A percentile compares a stretch with the other conserved stretches of the same genome.
These are phyloP conservation scores for Periconia digitata DNA, from an alignment of 2,329 filamentous ascomycete genomes.

Conservation along the genomic window DNA sequence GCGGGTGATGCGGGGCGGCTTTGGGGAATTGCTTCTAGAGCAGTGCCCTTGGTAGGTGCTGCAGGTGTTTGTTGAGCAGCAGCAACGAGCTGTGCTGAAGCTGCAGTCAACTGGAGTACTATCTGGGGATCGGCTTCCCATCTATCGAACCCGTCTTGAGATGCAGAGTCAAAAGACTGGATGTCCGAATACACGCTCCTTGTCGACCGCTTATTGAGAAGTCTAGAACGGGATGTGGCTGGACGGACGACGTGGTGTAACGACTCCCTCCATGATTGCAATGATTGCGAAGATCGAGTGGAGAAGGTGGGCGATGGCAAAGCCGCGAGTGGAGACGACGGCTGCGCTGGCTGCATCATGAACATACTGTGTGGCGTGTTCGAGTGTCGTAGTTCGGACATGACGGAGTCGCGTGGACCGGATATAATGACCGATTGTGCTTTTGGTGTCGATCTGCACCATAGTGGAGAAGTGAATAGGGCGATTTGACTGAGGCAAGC, in stretches of 20 bases:
- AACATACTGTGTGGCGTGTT: slow-evolving; percentile 27
- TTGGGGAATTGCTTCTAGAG: slow-evolving; percentile 71
- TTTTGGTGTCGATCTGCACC: slow-evolving; percentile 21
- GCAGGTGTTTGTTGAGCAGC: background rate
- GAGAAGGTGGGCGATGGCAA: slow-evolving; percentile 42
- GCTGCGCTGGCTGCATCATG: slow-evolving; percentile 23
- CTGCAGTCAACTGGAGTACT: slow-evolving; percentile 27
- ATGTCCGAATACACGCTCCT: slow-evolving; percentile 38
- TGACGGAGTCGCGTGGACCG: slow-evolving; percentile 37
- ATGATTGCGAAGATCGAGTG: slow-evolving; percentile 36
- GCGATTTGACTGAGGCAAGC: slow-evolving; percentile 32
- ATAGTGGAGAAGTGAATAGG: slow-evolving; percentile 32
- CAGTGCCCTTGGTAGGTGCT: slow-evolving; percentile 48
- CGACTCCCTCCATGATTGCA: slow-evolving; percentile 40
- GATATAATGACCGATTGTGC: slow-evolving; percentile 22
- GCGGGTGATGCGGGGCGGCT: slow-evolving; percentile 68
- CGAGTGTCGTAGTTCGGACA: slow-evolving; percentile 35
- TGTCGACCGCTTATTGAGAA: slow-evolving; percentile 36
- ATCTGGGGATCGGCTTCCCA: slow-evolving; percentile 70
- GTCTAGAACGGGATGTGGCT: slow-evolving; percentile 38
- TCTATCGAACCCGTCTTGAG: slow-evolving; percentile 67
- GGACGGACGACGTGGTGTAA: slow-evolving; percentile 43
- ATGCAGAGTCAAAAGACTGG: slow-evolving; percentile 37
- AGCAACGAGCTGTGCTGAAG: background rate
- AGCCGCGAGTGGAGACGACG: slow-evolving; percentile 29